These are phyloP conservation scores for Jamesozyma hellenica DNA, from an alignment of 805 yeast genomes.

Conservation along the genomic window DNA sequence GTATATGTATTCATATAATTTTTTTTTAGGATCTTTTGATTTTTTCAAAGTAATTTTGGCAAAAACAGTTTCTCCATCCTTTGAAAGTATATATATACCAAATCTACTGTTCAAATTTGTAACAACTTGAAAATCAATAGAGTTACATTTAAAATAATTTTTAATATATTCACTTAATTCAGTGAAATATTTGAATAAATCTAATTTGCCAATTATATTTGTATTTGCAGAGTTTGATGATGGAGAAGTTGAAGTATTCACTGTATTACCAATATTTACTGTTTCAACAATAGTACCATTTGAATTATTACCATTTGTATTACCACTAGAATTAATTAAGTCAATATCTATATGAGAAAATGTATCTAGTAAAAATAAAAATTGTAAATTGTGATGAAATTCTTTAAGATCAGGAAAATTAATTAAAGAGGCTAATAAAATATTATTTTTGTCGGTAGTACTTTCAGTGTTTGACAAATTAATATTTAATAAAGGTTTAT, in stretches of 20 bases:
- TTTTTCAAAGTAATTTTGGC: constrained; percentile 21
- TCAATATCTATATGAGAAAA: constrained; percentile 26
- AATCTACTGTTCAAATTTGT: constrained; percentile 23
- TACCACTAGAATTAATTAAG: constrained; percentile 8
- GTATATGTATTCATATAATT: constrained; percentile 23
- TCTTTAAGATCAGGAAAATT: constrained; percentile 21
- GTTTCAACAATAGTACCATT: background rate
- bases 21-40: constrained; percentile 15
- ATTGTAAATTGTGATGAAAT: constrained; percentile 27
- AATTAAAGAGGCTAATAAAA: constrained; percentile 24
- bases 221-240: constrained; percentile 1
- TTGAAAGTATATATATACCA: constrained; percentile 20
- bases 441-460: constrained; percentile 12
- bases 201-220: constrained; percentile 15
- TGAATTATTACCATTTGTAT: background rate
- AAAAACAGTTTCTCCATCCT: constrained; percentile 5
- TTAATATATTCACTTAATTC: constrained; percentile 18
- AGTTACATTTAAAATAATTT: constrained; percentile 13
- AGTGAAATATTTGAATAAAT: constrained; percentile 27
- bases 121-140: constrained; percentile 11
- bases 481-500: background rate
- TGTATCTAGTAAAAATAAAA: constrained; percentile 24
- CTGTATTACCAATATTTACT: background rate
- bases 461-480: background rate
- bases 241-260: background rate